Conservation (phyloP, 495 filamentous ascomycete genomes). For the Lepidopterella palustris region DNA sequence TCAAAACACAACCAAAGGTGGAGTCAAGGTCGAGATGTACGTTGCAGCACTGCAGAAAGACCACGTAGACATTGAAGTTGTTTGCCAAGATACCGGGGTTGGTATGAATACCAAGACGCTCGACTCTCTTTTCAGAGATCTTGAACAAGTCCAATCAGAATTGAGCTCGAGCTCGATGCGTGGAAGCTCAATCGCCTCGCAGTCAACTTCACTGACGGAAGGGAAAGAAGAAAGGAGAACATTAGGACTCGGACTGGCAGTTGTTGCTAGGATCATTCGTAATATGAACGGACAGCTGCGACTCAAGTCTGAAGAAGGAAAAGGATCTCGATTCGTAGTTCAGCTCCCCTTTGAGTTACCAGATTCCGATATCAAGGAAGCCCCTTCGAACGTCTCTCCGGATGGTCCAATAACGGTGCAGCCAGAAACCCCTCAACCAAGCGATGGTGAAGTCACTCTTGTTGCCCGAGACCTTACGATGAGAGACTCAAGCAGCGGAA, state of each 20-base stretch:
- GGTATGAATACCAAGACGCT: constrained; percentile 70
- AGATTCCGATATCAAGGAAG: constrained; percentile 36
- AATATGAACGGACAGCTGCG: constrained; percentile 88
- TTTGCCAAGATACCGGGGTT: constrained; percentile 69
- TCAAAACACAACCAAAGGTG: constrained; percentile 67
- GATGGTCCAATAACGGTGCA: constrained; percentile 28
- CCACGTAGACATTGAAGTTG: constrained; percentile 61
- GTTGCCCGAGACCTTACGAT: constrained; percentile 40
- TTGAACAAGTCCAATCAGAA: constrained; percentile 76
- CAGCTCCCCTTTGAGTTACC: constrained; percentile 63
- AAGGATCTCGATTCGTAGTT: constrained; percentile 76
- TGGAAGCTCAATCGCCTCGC: constrained; percentile 32
- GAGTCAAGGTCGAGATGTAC: constrained; percentile 65
- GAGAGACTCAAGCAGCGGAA: constrained; percentile 13
- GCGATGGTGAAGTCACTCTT: constrained; percentile 52
- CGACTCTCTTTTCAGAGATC: constrained; percentile 72
- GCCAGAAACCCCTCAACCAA: constrained; percentile 24
- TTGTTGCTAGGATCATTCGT: constrained; percentile 76
- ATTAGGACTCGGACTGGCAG: constrained; percentile 76
- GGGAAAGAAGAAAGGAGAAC: constrained; percentile 39
- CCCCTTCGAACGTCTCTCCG: constrained; percentile 6
- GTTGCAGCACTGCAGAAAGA: constrained; percentile 31
- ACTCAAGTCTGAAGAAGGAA: constrained; percentile 79
- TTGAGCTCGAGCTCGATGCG: constrained; percentile 36
- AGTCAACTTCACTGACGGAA: constrained; percentile 12